Base-by-base conservation (phyloP, 345 rosid species). In the Euphorbia peplus region DNA sequence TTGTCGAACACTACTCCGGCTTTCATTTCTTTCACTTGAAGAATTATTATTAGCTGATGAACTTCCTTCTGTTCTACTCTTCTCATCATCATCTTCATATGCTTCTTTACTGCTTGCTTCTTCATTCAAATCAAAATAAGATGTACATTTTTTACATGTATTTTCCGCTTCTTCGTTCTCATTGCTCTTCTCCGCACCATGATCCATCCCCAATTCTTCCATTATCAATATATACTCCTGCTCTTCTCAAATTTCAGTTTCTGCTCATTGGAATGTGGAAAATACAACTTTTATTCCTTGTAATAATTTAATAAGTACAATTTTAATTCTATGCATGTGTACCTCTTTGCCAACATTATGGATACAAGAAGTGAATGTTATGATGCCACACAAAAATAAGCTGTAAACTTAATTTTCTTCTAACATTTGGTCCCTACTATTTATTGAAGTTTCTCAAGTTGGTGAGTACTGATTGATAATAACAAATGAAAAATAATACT, bases 1-100 rank as follows among this genome's bases (percentile, higher is more conserved):
- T 60, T 91, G 96, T 70, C 98, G 82, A 7, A 90, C 95, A 10
- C 66, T 64, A 0, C 66, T 30, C 25, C 65, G 75, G 26, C 78
- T 63, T 46, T 68, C 83, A 24, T 67, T 60, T 39, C 63, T 66
- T 8, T 63, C 78, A 0, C 62, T 63, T 3, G 63, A 74, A 3
- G 24, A 26, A 12, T 64, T 73, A 44, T 72, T 71, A 15, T 61
- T 60, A 8, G 70, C 61, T 5, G 68, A 71, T 4, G 70, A 71
- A 71, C 74, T 70, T 26, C 72, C 81, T 35, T 79, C 71, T 61
- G 66, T 41, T 72, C 78, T 41, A 46, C 67, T 73, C 74, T 74
- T 76, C 46, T 67, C 73, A 1, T 76, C 75, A 52, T 2, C 64
- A 13, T 63, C 61, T 13, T 11, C 63, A 4, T 47, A 29, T 25